Evolutionary conservation across 176 grass and related monocot genomes (phyloP).

Genomic region (Carex parvula): DNA sequence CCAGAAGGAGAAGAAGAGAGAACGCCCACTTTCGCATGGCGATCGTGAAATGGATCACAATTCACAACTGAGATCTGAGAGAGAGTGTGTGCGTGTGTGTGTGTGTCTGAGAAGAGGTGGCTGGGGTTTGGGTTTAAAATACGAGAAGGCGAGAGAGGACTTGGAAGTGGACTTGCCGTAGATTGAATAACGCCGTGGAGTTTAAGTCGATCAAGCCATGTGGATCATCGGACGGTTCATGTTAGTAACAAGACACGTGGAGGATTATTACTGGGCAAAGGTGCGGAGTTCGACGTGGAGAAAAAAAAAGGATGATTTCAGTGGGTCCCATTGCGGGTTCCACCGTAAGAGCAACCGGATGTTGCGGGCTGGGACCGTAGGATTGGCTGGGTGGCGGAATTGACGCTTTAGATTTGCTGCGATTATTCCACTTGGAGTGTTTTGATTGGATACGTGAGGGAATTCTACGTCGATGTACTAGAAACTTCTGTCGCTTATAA

Average conservation of each 20-base stretch:
- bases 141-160: slow-evolving; percentile 5
- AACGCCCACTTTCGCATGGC: slow-evolving; percentile 83
- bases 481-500: slow-evolving; percentile 55
- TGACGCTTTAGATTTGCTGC: slow-evolving; percentile 19
- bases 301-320: background rate
- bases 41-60: slow-evolving; percentile 19
- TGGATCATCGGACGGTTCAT: slow-evolving; percentile 35
- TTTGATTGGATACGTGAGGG: background rate
- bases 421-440: background rate
- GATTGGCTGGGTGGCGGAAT: slow-evolving; percentile 11
- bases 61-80: slow-evolving; percentile 21
- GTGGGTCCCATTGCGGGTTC: background rate
- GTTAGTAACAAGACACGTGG: background rate
- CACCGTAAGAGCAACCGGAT: too few relatives aligned
- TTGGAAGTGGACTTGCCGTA: slow-evolving; percentile 7
- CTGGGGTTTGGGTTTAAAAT: slow-evolving; percentile 4
- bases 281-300: slow-evolving; percentile 41
- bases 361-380: too few relatives aligned
- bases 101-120: background rate
- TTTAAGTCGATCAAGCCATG: slow-evolving; percentile 35
- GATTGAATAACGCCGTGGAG: background rate
- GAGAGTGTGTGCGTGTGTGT: background rate
- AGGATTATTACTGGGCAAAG: slow-evolving; percentile 1
- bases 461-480: slow-evolving; percentile 52
- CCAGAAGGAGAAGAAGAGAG: slow-evolving; percentile 59